Evolutionary conservation across 164 flowering plant species (phyloP), one percentile per base, ranked within the genome.

Genomic region (Saururus chinensis): DNA sequence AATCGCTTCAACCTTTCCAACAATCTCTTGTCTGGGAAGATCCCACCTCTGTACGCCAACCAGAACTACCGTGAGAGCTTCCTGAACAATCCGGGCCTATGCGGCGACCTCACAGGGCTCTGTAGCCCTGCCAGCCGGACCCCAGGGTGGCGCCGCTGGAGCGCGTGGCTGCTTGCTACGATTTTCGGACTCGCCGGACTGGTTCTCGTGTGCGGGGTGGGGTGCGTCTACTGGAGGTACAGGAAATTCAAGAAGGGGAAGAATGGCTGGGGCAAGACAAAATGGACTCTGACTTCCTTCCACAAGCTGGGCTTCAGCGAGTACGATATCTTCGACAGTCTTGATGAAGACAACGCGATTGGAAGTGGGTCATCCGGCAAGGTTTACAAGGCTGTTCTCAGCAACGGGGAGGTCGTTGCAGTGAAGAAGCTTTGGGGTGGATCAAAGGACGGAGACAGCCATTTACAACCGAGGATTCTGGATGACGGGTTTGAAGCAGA

Each of bases 301-400:
- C 89, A 87, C 59, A 86, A 82, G 61, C 60, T 84, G 55, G 82
- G 80, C 22, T 86, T 86, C 63, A 77, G 81, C n/a, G 92, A 82
- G 53, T 65, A 70, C 26, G 87, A 86, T 51, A 75, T 86, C 35
- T 24, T 73, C 13, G 82, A 75, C 64, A 78, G 79, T 61, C 79
- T 86, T 0, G 74, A 77, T 37, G 87, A 84, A 63, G 83, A 82
- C 24, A 84, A 80, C 61, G 78, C 84, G 68, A 84, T 86, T 11
- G 92, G 92, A 17, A 68, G 71, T 35, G 92, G 93, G 25, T 78
- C 80, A 9, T 82, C 93, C 0, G 93, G 93, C 64, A 84, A 79
- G 63, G 89, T 84, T 41, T 84, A 87, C 60, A 87, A 83, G 68
- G 93, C 72, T 17, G 76, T 75, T 22, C 78, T 87, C 1, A 77